Percentiles rank a stretch among this genome's conserved stretches.
phyloP scores from a whole-genome alignment of 2,329 filamentous ascomycete genomes.

The Penicillium nordicum region DNA sequence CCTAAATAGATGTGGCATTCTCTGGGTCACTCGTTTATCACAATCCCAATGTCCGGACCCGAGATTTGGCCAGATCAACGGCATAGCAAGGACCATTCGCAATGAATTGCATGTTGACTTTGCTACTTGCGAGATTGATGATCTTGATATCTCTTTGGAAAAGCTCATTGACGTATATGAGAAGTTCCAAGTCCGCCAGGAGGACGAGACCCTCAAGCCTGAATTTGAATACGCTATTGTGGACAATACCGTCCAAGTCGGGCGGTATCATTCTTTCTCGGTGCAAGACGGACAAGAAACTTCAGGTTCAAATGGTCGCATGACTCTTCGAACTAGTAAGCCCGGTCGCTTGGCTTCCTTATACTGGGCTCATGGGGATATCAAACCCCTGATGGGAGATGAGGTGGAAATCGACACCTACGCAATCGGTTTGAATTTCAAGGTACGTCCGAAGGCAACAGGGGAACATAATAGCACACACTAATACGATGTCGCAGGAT shows the following conservation, averaged over 20 bases:
- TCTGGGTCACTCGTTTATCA: constrained; percentile 30
- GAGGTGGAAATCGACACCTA: constrained; percentile 23
- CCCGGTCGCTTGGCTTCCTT: constrained; percentile 21
- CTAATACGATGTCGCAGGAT: constrained; percentile 10
- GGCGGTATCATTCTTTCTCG: constrained; percentile 10
- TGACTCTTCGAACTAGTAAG: constrained; percentile 15
- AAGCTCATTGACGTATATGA: constrained; percentile 14
- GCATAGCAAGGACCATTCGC: constrained; percentile 29
- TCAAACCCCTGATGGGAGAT: constrained; percentile 6
- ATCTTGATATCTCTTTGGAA: neutral
- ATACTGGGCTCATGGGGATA: constrained; percentile 16
- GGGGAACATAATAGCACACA: neutral
- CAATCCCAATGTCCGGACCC: constrained; percentile 30
- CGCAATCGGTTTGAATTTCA: constrained; percentile 27
- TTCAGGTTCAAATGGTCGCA: neutral
- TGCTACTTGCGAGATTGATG: constrained; percentile 24
- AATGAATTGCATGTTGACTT: constrained; percentile 27
- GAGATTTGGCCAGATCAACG: constrained; percentile 25
- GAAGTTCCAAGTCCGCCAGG: constrained; percentile 6
- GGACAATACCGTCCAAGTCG: constrained; percentile 11
- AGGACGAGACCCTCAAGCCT: constrained; percentile 8
- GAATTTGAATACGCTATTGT: constrained; percentile 21
- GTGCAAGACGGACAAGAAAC: neutral
- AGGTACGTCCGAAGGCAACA: constrained; percentile 7
- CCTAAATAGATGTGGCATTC: constrained; percentile 9